These are phyloP conservation scores for Glebionis coronaria DNA, from an alignment of 129 eudicot genomes.

Conservation along the genomic window DNA sequence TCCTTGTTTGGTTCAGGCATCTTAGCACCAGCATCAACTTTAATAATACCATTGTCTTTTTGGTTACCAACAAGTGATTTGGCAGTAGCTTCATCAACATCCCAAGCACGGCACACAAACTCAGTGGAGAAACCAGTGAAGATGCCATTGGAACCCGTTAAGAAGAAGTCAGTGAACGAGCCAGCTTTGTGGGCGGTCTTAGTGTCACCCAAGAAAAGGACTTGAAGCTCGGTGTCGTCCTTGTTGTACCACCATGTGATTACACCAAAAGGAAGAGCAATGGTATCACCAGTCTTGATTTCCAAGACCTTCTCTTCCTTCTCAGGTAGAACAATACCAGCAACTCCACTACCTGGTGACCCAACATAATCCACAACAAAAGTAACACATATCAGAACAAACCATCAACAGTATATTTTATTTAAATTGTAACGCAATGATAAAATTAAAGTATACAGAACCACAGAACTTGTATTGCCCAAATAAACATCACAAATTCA, in stretches of 20 bases:
- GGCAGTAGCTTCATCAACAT: conserved; percentile 51
- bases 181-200: conserved; percentile 72
- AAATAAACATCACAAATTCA: too few relatives aligned
- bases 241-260: conserved; percentile 92
- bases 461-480: too few relatives aligned
- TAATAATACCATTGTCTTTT: conserved; percentile 59
- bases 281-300: conserved; percentile 77
- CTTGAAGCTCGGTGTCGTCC: conserved; percentile 64
- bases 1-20: conserved; percentile 70
- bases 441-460: too few relatives aligned
- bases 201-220: conserved; percentile 86
- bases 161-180: conserved; percentile 60
- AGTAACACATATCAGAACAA: too few relatives aligned
- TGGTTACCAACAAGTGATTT: conserved; percentile 63
- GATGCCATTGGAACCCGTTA: conserved; percentile 80
- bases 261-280: conserved; percentile 86
- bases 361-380: too few relatives aligned
- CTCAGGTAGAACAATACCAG: conserved; percentile 85
- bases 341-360: conserved; percentile 61
- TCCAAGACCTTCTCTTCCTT: conserved; percentile 76
- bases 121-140: conserved; percentile 91
- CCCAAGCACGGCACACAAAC: conserved; percentile 80
- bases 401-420: too few relatives aligned
- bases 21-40: conserved; percentile 46
- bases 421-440: too few relatives aligned